Evolutionary conservation across 495 filamentous ascomycete species (phyloP), one percentile per base, ranked within the genome.

Genomic region (Stereocaulon alpinum): DNA sequence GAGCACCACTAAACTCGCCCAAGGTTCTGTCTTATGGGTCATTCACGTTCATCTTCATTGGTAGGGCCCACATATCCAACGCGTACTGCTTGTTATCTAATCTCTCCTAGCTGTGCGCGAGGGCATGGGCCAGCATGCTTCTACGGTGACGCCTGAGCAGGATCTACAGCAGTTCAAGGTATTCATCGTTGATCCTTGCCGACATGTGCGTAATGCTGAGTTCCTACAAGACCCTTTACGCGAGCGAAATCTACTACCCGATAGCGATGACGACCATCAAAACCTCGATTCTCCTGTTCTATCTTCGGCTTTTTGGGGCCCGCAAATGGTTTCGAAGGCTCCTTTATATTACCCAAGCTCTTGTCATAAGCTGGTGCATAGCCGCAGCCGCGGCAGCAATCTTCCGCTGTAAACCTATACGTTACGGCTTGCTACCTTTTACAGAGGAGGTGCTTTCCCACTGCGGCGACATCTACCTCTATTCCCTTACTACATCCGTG

Each of bases 241-340:
- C 18, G 17, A 47, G 43, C 32, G 22, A 49, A 30, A 40, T 58
- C 18, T 40, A 17, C 6, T 58, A 58, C 32, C 55, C 47, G n/a
- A 1, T 49, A 34, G 45, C 24, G 10, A 29, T 58, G 42, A 49
- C 42, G 4, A 49, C 40, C 7, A 58, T 47, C 2, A 58, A 49
- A 49, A 49, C 22, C 30, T 58, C 55, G 18, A 49, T 58, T 18
- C 44, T 58, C 1, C 29, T 58, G 22, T 58, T 58, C 55, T 58
- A 58, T 18, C 18, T 40, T 37, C 55, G 55, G 14, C 55, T 58
- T 20, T 58, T 58, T 7, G 55, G 43, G n/a, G 47, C 44, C 6
- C 55, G 43, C 24, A 34, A 40, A 43, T 44, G 30, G 30, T 58
- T 58, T 29, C 34, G 14, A 18, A 58, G 47, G 15, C 42, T 58